Evolutionary conservation across 306 rosid genomes (phyloP).

Genomic region (Dryas drummondii): DNA sequence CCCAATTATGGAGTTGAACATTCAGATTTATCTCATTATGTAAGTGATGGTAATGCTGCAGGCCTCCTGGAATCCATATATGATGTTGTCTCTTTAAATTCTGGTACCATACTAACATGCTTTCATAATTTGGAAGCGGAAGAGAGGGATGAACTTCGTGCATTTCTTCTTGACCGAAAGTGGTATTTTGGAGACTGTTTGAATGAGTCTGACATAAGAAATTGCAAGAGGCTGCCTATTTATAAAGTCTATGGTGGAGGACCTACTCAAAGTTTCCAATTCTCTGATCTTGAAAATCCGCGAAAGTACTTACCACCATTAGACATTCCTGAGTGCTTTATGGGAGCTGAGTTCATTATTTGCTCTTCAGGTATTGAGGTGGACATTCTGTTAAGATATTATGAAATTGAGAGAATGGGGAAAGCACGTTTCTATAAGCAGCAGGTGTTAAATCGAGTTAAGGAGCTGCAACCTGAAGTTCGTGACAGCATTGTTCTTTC

Average conservation of each 20-base stretch:
- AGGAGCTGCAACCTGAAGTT: conserved; percentile 72
- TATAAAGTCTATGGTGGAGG: conserved; percentile 62
- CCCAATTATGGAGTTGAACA: conserved; percentile 64
- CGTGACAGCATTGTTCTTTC: conserved; percentile 82
- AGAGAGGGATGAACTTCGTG: conserved; percentile 73
- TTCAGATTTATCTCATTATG: conserved; percentile 64
- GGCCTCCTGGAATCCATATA: conserved; percentile 72
- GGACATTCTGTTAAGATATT: conserved; percentile 72
- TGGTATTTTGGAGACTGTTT: conserved; percentile 77
- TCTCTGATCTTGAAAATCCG: conserved; percentile 77
- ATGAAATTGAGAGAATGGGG: conserved; percentile 85
- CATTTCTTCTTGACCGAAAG: conserved; percentile 82
- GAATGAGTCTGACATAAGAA: conserved; percentile 51
- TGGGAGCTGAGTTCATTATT: conserved; percentile 73
- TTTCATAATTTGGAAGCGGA: conserved; percentile 57
- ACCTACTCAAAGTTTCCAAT: conserved; percentile 49
- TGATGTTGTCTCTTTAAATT: conserved; percentile 46
- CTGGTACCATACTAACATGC: conserved; percentile 46
- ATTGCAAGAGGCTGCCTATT: conserved; percentile 76
- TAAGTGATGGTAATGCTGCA: conserved; percentile 61
- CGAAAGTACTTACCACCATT: conserved; percentile 75
- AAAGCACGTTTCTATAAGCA: conserved; percentile 68
- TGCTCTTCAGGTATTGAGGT: conserved; percentile 59
- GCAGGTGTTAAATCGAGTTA: conserved; percentile 60
- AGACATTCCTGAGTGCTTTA: conserved; percentile 68